Base-by-base conservation (phyloP, 768 basidiomycete species). In the Rhizopogon salebrosus region DNA sequence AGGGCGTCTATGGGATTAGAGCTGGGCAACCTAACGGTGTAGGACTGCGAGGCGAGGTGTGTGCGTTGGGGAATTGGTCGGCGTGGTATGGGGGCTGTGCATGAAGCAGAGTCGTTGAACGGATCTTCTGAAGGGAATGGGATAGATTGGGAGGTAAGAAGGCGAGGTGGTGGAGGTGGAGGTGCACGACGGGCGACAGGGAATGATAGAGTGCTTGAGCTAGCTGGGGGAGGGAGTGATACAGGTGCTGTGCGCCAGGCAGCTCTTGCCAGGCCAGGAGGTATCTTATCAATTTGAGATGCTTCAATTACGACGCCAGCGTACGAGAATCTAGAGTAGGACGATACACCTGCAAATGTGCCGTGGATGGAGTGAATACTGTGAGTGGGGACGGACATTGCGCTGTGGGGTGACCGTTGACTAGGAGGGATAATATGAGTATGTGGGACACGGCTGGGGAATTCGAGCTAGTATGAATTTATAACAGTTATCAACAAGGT, bases 351-450 rank as follows among this genome's bases (percentile, higher is more conserved):
- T 31, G 66, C 63, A 43, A 67, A 67, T 2, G 67, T 59, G 20
- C 66, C 65, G 35, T 67, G 66, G 46, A 67, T 67, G 52, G 66
- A 63, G 40, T 69, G 68, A 35, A 68, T 60, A 27, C 59, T 56
- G 55, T 62, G 66, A 36, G 62, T 9, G 36, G 68, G 56, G 14
- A 57, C 8, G 41, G 68, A 63, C 66, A 68, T 68, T 27, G 6
- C 8, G 11, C 31, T 31, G 31, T 11, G 31, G 11, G 53, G 35
- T 39, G 36, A 59, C 54, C 39, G 42, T 39, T 37, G 18, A 55
- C 50, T 45, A 59, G 45, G 43, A 52, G 27, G 23, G 31, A 39
- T 48, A 48, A 22, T 48, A 48, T 22, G 41, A 41, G 35, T 23
- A 39, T 34, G 55, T 14, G 31, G 48, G 23, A 36, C 7, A 36